Evolutionary conservation across 768 basidiomycete species (phyloP).

Genomic region (Mycena alexandri): DNA sequence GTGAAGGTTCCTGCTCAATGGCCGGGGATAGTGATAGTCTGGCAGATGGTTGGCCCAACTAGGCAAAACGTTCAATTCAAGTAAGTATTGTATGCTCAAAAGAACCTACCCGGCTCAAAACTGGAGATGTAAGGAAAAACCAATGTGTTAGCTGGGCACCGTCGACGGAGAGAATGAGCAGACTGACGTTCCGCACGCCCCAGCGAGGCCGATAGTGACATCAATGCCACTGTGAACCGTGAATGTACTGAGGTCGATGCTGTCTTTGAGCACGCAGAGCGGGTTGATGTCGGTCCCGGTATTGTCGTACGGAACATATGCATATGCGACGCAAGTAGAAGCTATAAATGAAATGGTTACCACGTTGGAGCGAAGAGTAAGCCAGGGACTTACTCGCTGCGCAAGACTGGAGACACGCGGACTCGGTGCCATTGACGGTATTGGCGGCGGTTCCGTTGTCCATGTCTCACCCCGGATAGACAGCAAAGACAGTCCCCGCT

Average conservation of each 20-base stretch:
- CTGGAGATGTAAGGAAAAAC: background rate
- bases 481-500: too few relatives aligned
- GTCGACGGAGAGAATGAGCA: background rate
- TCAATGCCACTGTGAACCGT: background rate
- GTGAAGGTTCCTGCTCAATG: too few relatives aligned
- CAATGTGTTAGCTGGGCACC: background rate
- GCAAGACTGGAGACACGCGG: slow-evolving; percentile 3
- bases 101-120: background rate
- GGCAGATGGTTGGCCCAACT: slow-evolving; percentile 14
- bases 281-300: background rate
- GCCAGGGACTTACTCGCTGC: background rate
- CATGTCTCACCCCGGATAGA: too few relatives aligned
- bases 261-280: slow-evolving; percentile 2
- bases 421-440: slow-evolving; percentile 1
- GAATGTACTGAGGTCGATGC: slow-evolving; percentile 3
- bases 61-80: background rate
- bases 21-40: background rate
- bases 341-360: background rate
- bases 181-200: slow-evolving; percentile 11
- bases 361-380: too few relatives aligned
- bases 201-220: slow-evolving; percentile 1
- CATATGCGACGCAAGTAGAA: slow-evolving; percentile 3
- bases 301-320: slow-evolving; percentile 6
- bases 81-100: background rate
- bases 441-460: too few relatives aligned